A percentile compares a stretch with the other conserved stretches of the same genome.
phyloP scores from a whole-genome alignment of 805 yeast genomes.

The Zygosaccharomyces bailii region DNA sequence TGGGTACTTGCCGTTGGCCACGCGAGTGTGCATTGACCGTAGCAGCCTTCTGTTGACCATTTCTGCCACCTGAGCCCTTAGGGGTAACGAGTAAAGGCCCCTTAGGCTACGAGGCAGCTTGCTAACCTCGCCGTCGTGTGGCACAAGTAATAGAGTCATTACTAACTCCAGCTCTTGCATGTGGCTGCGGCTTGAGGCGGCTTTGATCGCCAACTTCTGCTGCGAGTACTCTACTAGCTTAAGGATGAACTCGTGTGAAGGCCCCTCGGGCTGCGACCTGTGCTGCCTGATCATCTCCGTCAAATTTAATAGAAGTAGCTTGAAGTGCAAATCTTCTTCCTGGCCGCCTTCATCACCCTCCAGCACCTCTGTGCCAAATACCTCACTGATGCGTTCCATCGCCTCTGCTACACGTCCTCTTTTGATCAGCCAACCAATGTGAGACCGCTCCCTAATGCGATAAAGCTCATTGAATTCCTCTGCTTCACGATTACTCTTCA shows the following conservation, averaged over 20 bases:
- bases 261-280: conserved; percentile 23
- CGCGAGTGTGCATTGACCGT: conserved; percentile 24
- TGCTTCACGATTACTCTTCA: conserved; percentile 26
- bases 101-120: conserved; percentile 55
- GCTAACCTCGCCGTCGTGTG: conserved; percentile 32
- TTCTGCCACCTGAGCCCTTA: conserved; percentile 64
- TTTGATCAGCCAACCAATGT: conserved; percentile 26
- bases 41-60: conserved; percentile 56
- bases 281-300: conserved; percentile 71
- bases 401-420: conserved; percentile 29
- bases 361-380: conserved; percentile 29
- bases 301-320: conserved; percentile 64
- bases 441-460: conserved; percentile 28
- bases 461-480: conserved; percentile 33
- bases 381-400: conserved; percentile 31
- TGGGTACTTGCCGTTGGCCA: conserved; percentile 21
- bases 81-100: conserved; percentile 52
- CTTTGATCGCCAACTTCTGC: conserved; percentile 58
- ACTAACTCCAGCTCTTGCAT: conserved; percentile 74
- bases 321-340: conserved; percentile 67
- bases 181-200: conserved; percentile 53
- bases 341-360: conserved; percentile 17
- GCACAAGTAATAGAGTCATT: conserved; percentile 70
- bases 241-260: conserved; percentile 49
- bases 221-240: conserved; percentile 57